phyloP scores from a whole-genome alignment of 176 grass and related monocot genomes.

The Aegilops sharonensis region DNA sequence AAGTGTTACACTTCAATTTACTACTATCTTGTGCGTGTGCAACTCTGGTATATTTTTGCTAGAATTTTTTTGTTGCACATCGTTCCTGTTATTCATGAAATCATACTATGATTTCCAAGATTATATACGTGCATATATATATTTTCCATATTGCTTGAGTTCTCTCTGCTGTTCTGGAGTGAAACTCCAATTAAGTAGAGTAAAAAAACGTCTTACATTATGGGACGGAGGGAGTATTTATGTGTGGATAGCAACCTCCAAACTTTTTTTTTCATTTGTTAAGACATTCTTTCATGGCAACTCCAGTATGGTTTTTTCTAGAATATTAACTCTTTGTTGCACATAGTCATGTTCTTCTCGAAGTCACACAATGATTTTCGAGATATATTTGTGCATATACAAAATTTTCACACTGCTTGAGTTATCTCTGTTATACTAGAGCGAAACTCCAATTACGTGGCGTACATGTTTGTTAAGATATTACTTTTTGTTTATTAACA shows the following conservation, averaged over 20 bases:
- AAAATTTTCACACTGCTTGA: too few relatives aligned
- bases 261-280: background rate
- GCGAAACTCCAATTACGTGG: too few relatives aligned
- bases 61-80: constrained; percentile 9
- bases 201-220: too few relatives aligned
- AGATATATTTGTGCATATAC: too few relatives aligned
- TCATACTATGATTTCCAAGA: background rate
- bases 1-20: background rate
- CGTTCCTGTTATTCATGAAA: background rate
- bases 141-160: constrained; percentile 10
- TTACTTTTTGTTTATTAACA: background rate
- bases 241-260: background rate
- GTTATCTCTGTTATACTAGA: too few relatives aligned
- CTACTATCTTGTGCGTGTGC: background rate
- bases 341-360: too few relatives aligned
- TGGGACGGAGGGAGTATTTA: background rate
- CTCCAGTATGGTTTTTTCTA: background rate
- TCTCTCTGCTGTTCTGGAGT: constrained; percentile 12
- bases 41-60: background rate
- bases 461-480: too few relatives aligned
- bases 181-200: background rate
- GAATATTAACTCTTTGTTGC: constrained; percentile 5
- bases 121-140: background rate
- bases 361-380: too few relatives aligned
- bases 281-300: background rate